Evolutionary conservation across 805 yeast genomes (phyloP), one percentile per base, ranked within the genome.

Genomic region (Kodamaea hsintzibuensis): DNA sequence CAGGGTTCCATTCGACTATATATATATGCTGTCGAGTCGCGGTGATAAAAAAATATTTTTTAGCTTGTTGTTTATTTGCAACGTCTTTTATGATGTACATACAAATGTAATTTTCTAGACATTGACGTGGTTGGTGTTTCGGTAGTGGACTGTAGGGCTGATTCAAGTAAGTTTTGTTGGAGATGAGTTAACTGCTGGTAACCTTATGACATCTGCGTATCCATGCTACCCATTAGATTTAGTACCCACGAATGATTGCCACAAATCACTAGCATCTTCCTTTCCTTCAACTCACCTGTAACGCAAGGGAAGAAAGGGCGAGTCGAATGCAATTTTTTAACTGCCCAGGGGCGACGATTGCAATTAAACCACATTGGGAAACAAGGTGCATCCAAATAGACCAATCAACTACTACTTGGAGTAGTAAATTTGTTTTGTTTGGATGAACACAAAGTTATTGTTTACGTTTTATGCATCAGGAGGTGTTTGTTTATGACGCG

Each of bases 41-140:
- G 54, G 45, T 35, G 6, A 44, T 18, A 40, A 44, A 49, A 19
- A 14, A 40, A 40, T 40, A 40, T 40, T 40, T 40, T 40, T 40
- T 40, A 14, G 25, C 44, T 40, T 40, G 35, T 40, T 40, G 22
- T 40, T 40, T 40, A 14, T 19, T 19, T 40, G 22, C 44, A 40
- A 33, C 39, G 40, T 30, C 39, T 25, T 12, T 44, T 44, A 44
- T 25, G 42, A 18, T 13, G 49, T 46, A 40, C 44, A 40, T 40
- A 43, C 19, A 38, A 44, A 37, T 37, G 47, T 42, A 16, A 17
- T 40, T 40, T n/a, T 19, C 12, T 17, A 19, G 17, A 17, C 44
- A 13, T 16, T 17, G 19, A 12, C 35, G 19, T 10, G n/a, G 35
- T 22, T 22, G 25, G 25, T n/a, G n/a, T n/a, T n/a, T n/a, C n/a